Base-by-base conservation (phyloP, 129 eudicot genomes). In the Artemisia annua region DNA sequence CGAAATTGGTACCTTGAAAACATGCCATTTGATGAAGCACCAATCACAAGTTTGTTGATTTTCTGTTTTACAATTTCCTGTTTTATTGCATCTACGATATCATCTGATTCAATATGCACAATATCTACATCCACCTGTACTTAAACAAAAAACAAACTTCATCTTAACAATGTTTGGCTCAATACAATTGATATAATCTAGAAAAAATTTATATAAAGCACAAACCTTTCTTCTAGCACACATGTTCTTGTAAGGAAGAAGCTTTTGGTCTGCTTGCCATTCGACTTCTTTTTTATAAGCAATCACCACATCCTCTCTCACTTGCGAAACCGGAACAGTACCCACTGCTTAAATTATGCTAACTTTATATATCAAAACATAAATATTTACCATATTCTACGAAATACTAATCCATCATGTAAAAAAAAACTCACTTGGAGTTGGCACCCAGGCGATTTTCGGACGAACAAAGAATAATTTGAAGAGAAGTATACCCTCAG, bases 11-110 rank as follows among this genome's bases (percentile, higher is more conserved):
- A 91, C 97, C 97, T 85, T n/a, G 92, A 84, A 66, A 92, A 89
- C 70, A 89, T 51, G 74, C 88, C 79, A 46, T 82, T 83, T n/a
- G 96, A 87, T 24, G 98, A 87, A 76, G 95, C 83, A 58, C 98
- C 98, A 17, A 93, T 85, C 66, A 93, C 98, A 86, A 93, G 98
- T 63, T 86, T 84, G 54, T 56, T 80, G 6, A 87, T 87, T 32
- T 17, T 77, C 51, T 76, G 7, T 57, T 77, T 85, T 0, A 71
- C 39, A 71, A 93, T 76, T 71, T 85, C 90, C 32, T 43, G 68
- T 54, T 75, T 72, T 75, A 93, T 82, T 12, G 92, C 87, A 61
- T 73, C 69, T 6, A 57, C 89, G 3, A 87, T 79, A 79, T 93
- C 95, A 60, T 89, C 96, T 5, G 98, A 85, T 76, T 93, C 98